Conservation (phyloP, 371 early-diverging fungal species). For the Homolaphlyctis polyrhiza region DNA sequence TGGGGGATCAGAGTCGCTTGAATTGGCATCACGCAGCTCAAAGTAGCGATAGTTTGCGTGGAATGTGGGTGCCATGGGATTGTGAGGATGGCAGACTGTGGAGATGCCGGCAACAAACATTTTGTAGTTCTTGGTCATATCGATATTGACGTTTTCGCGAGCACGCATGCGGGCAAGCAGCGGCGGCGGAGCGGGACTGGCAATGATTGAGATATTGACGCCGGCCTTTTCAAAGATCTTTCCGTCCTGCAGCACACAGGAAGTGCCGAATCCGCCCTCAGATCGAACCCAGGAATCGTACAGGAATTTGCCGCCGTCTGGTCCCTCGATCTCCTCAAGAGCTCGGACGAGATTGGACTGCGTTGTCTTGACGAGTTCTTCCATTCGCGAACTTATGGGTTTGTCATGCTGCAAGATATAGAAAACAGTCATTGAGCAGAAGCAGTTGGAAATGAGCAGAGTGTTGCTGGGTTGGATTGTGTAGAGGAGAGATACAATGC, state of each 20-base stretch:
- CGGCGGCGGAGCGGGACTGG: slow-evolving; percentile 25
- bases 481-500: background rate
- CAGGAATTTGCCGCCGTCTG: slow-evolving; percentile 58
- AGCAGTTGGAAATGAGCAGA: background rate
- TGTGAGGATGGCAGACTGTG: slow-evolving; percentile 90
- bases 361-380: slow-evolving; percentile 63
- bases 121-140: slow-evolving; percentile 25
- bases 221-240: slow-evolving; percentile 94
- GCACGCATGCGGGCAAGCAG: slow-evolving; percentile 42
- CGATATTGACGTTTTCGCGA: slow-evolving; percentile 43
- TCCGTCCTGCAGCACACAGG: slow-evolving; percentile 88
- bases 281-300: slow-evolving; percentile 75
- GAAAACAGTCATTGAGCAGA: background rate
- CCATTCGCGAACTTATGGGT: slow-evolving; percentile 83
- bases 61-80: slow-evolving; percentile 92
- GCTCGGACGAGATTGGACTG: slow-evolving; percentile 55
- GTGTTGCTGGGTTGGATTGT: background rate
- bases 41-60: slow-evolving; percentile 97
- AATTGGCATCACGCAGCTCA: slow-evolving; percentile 52
- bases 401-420: background rate
- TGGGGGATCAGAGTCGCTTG: slow-evolving; percentile 20
- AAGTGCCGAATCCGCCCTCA: slow-evolving; percentile 86
- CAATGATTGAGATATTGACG: slow-evolving; percentile 51
- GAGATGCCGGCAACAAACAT: slow-evolving; percentile 90
- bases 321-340: slow-evolving; percentile 44